These are phyloP conservation scores for Thyridium curvatum DNA, from an alignment of 2,329 filamentous ascomycete genomes.

Conservation along the genomic window DNA sequence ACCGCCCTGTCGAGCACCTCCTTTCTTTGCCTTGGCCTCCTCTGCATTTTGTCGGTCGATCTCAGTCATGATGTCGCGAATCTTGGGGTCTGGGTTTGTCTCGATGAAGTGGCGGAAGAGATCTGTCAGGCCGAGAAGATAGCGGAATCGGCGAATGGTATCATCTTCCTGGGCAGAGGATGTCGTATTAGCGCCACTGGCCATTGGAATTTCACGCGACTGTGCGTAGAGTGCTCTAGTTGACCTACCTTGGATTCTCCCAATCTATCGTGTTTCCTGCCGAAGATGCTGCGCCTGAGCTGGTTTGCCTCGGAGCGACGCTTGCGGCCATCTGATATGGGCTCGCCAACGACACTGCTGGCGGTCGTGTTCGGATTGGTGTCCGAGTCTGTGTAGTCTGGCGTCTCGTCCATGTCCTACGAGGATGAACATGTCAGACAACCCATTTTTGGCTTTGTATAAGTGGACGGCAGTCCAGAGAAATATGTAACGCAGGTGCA, in stretches of 20 bases:
- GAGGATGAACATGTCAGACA: slow-evolving; percentile 4
- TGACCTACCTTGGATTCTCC: slow-evolving; percentile 82
- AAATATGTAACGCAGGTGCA: background rate
- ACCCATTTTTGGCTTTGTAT: slow-evolving; percentile 4
- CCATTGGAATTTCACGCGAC: too few relatives aligned
- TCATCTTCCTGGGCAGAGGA: slow-evolving; percentile 69
- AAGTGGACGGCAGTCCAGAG: background rate
- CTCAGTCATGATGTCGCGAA: slow-evolving; percentile 87
- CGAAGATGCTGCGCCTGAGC: slow-evolving; percentile 85
- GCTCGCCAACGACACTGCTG: slow-evolving; percentile 80
- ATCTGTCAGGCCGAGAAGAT: slow-evolving; percentile 89
- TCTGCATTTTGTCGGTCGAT: slow-evolving; percentile 91
- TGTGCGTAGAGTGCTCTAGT: background rate
- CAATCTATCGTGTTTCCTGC: slow-evolving; percentile 87
- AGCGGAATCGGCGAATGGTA: slow-evolving; percentile 87
- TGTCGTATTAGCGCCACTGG: too few relatives aligned
- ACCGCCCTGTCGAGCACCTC: slow-evolving; percentile 73
- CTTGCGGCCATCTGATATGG: slow-evolving; percentile 69
- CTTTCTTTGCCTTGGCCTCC: slow-evolving; percentile 64
- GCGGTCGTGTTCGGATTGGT: slow-evolving; percentile 65
- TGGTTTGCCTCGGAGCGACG: slow-evolving; percentile 82
- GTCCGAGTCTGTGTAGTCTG: slow-evolving; percentile 61
- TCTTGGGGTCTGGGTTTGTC: slow-evolving; percentile 89
- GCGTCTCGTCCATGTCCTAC: slow-evolving; percentile 60
- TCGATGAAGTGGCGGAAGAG: slow-evolving; percentile 99